A percentile compares a stretch with the other conserved stretches of the same genome.
phyloP scores from a whole-genome alignment of 805 yeast species.

The Ascoidea tarda region DNA sequence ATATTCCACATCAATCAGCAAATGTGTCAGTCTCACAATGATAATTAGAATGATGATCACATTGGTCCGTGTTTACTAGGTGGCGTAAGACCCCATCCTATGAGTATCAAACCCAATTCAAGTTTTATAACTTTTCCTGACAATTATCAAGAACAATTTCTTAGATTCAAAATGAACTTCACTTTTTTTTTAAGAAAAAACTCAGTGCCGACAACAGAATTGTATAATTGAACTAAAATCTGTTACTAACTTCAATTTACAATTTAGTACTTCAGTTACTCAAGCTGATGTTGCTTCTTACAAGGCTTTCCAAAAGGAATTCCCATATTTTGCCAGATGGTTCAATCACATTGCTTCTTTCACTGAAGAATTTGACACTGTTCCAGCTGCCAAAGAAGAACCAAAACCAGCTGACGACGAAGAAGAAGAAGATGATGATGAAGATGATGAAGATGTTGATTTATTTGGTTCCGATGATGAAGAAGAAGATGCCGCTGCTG shows the following conservation, averaged over 20 bases:
- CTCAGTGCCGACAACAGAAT: slow-evolving; percentile 2
- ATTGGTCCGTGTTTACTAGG: slow-evolving; percentile 97
- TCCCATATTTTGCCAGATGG: slow-evolving; percentile 97
- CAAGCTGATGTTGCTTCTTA: slow-evolving; percentile 92
- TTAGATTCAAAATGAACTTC: slow-evolving; percentile 10
- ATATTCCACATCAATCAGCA: neutral
- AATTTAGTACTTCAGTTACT: slow-evolving; percentile 63
- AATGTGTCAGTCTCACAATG: neutral
- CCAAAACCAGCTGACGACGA: slow-evolving; percentile 39
- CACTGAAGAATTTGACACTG: slow-evolving; percentile 67
- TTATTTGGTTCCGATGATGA: slow-evolving; percentile 91
- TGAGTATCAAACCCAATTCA: slow-evolving; percentile 61
- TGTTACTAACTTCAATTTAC: slow-evolving; percentile 5
- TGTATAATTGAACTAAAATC: neutral
- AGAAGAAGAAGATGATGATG: slow-evolving; percentile 41
- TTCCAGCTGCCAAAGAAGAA: slow-evolving; percentile 58
- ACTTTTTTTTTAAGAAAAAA: slow-evolving; percentile 1
- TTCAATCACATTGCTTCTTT: slow-evolving; percentile 94
- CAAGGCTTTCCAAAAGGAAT: slow-evolving; percentile 86
- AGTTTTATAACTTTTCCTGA: slow-evolving; percentile 29
- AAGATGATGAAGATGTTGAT: slow-evolving; percentile 85
- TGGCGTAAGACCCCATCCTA: slow-evolving; percentile 90
- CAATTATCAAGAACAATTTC: slow-evolving; percentile 5
- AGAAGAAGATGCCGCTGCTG: slow-evolving; percentile 94
- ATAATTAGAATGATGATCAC: slow-evolving; percentile 42